phyloP scores from a whole-genome alignment of 2,329 filamentous ascomycete genomes.

The Ascochyta pisi region DNA sequence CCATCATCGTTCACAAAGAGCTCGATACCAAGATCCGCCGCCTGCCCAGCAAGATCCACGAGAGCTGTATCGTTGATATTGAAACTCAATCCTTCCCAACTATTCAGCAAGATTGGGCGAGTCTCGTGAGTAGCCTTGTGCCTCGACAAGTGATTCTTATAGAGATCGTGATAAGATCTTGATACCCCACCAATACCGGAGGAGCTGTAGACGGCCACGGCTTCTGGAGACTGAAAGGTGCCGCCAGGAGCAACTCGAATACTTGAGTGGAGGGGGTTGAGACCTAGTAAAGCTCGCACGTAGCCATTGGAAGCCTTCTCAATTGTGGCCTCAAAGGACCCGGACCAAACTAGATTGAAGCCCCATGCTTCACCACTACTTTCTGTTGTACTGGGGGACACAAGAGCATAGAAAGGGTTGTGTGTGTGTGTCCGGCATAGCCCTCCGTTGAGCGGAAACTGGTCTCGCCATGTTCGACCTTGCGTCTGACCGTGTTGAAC shows the following conservation, averaged over 20 bases:
- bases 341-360: slow-evolving; percentile 70
- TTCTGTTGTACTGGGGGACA: slow-evolving; percentile 65
- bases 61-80: slow-evolving; percentile 65
- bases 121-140: slow-evolving; percentile 61
- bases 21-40: slow-evolving; percentile 65
- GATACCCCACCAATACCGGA: slow-evolving; percentile 68
- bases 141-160: slow-evolving; percentile 66
- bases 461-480: slow-evolving; percentile 62
- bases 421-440: slow-evolving; percentile 68
- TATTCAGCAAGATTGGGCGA: slow-evolving; percentile 67
- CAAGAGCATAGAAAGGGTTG: slow-evolving; percentile 68
- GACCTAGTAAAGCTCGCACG: slow-evolving; percentile 65
- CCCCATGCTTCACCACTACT: slow-evolving; percentile 68
- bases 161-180: slow-evolving; percentile 66
- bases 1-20: slow-evolving; percentile 70
- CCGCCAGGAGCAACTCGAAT: slow-evolving; percentile 64
- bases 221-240: slow-evolving; percentile 67
- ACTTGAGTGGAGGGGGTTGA: slow-evolving; percentile 67
- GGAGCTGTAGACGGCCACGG: slow-evolving; percentile 67
- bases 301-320: slow-evolving; percentile 69
- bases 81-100: slow-evolving; percentile 69
- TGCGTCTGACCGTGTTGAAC: slow-evolving; percentile 61
- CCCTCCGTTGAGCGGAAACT: slow-evolving; percentile 68
- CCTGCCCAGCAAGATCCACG: slow-evolving; percentile 62
- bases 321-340: slow-evolving; percentile 67